Evolutionary conservation across 2,329 filamentous ascomycete genomes (phyloP).

Genomic region (Monosporascus ibericus): DNA sequence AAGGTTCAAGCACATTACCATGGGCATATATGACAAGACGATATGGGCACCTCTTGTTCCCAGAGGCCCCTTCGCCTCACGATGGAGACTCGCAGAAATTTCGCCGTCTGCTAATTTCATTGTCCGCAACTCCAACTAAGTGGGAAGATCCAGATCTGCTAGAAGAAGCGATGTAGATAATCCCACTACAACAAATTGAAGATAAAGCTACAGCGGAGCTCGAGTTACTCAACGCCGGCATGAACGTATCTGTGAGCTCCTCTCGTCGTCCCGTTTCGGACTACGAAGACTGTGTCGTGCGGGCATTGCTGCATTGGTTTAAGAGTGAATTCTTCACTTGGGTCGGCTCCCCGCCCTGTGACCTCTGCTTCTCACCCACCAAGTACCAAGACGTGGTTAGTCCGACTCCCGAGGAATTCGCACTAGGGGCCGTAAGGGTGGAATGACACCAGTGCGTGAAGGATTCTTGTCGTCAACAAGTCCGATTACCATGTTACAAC

Average conservation of each 20-base stretch:
- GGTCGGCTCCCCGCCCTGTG: slow-evolving; percentile 91
- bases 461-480: slow-evolving; percentile 68
- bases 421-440: slow-evolving; percentile 78
- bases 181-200: slow-evolving; percentile 37
- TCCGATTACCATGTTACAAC: slow-evolving; percentile 89
- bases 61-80: slow-evolving; percentile 61
- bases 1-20: too few species aligned
- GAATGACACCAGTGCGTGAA: slow-evolving; percentile 87
- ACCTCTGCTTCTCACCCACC: slow-evolving; percentile 74
- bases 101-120: slow-evolving; percentile 72
- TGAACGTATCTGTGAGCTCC: slow-evolving; percentile 64
- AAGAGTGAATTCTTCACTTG: slow-evolving; percentile 94
- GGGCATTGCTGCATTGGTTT: slow-evolving; percentile 91
- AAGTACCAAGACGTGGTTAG: slow-evolving; percentile 76
- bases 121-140: slow-evolving; percentile 83
- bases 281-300: slow-evolving; percentile 94
- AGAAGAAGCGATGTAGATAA: slow-evolving; percentile 86
- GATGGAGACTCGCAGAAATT: slow-evolving; percentile 69
- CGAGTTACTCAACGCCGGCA: slow-evolving; percentile 80
- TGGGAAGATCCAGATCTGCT: slow-evolving; percentile 95
- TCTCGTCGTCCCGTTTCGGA: slow-evolving; percentile 69
- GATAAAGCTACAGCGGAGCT: slow-evolving; percentile 84
- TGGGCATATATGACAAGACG: too few species aligned
- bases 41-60: slow-evolving; percentile 29
- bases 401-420: slow-evolving; percentile 82